phyloP scores from a whole-genome alignment of 306 rosid species.

The Vicia villosa region DNA sequence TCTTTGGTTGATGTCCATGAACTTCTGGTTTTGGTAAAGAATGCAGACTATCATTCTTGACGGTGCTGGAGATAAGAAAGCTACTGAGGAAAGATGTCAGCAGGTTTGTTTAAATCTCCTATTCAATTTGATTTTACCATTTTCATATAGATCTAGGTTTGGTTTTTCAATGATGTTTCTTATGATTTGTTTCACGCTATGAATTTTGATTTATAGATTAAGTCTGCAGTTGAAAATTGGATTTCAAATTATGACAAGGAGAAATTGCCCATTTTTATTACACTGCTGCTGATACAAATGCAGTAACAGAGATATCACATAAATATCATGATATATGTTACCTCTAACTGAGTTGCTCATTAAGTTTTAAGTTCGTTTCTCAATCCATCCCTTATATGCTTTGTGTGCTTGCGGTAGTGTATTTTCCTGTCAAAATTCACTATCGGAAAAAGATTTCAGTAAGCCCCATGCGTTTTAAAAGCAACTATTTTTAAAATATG shows the following conservation, averaged over 20 bases:
- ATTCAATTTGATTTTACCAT: slow-evolving; percentile 17
- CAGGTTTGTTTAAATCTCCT: slow-evolving; percentile 57
- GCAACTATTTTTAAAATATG: slow-evolving; percentile 22
- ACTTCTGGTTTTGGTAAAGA: background rate
- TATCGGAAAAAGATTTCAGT: no score
- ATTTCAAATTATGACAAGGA: slow-evolving; percentile 95
- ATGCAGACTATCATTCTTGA: slow-evolving; percentile 75
- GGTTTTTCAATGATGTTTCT: background rate
- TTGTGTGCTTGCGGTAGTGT: no score
- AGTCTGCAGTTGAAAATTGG: slow-evolving; percentile 74
- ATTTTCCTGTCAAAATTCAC: no score
- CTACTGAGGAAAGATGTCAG: slow-evolving; percentile 92
- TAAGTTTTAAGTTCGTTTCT: slow-evolving; percentile 9
- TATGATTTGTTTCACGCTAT: slow-evolving; percentile 11
- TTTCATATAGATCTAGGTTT: background rate
- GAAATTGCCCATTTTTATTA: no score
- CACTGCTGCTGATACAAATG: no score
- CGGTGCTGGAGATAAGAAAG: slow-evolving; percentile 90
- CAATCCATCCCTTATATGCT: no score
- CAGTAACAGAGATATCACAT: no score
- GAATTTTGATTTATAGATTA: slow-evolving; percentile 53
- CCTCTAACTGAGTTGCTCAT: slow-evolving; percentile 23
- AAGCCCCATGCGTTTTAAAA: background rate
- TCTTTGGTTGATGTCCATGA: background rate
- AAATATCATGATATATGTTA: slow-evolving; percentile 1